A percentile compares a stretch with the other conserved stretches of the same genome.
These are phyloP conservation scores for Globisporangium splendens DNA, from an alignment of 352 stramenopile genomes.

Conservation along the genomic window DNA sequence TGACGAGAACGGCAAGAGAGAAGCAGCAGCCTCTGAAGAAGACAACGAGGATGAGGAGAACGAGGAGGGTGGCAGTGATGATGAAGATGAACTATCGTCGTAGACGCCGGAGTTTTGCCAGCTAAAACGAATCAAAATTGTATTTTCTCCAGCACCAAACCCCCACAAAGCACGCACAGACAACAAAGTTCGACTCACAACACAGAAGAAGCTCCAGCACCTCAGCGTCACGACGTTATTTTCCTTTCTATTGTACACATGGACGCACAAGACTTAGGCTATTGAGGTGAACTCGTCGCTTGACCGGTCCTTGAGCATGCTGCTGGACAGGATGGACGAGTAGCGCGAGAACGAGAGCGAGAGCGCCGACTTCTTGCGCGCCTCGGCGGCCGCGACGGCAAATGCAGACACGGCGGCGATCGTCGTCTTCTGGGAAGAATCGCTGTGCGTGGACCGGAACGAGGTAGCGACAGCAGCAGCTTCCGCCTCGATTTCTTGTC, in stretches of 20 bases:
- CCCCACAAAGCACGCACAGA: not conserved
- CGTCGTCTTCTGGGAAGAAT: constrained; percentile 10
- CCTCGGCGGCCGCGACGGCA: constrained; percentile 39
- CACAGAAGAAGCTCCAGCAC: not conserved
- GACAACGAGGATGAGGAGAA: not conserved
- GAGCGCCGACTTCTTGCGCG: constrained; percentile 46
- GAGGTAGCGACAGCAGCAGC: not conserved
- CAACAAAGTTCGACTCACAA: not conserved
- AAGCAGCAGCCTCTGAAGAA: constrained; percentile 1
- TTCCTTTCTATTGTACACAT: not conserved
- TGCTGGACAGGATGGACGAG: constrained; percentile 24
- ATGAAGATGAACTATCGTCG: constrained; percentile 4
- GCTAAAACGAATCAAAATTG: constrained; percentile 3
- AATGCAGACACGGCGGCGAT: constrained; percentile 54
- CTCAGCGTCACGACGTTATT: too few relatives aligned
- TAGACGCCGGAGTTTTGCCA: not conserved
- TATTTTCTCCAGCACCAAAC: not conserved
- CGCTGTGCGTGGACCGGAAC: not conserved
- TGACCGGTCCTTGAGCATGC: constrained; percentile 5
- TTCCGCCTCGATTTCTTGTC: not conserved
- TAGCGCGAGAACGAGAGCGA: constrained; percentile 57
- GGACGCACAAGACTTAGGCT: too few relatives aligned
- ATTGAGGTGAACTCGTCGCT: not conserved
- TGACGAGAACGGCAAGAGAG: not conserved
- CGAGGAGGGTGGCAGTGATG: constrained; percentile 3